Conservation (phyloP, 768 basidiomycete genomes). For the Hygrocybe punicea region DNA sequence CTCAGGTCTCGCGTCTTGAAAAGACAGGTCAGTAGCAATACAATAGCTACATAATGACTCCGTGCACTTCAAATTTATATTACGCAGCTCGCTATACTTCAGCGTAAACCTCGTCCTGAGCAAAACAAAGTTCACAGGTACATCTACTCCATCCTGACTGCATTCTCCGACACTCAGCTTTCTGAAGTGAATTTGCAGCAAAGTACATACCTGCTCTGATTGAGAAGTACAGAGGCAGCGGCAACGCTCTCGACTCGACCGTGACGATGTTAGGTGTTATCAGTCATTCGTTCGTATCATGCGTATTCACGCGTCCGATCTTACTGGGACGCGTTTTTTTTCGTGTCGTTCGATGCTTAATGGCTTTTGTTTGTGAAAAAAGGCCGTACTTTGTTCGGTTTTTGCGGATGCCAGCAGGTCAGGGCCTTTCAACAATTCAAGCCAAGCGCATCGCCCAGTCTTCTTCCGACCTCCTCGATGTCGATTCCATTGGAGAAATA, state of each 20-base stretch:
- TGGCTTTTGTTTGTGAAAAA: not conserved
- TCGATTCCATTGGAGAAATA: constrained; percentile 31
- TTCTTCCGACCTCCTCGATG: constrained; percentile 19
- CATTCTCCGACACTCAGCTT: not conserved
- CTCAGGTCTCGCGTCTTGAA: constrained; percentile 15
- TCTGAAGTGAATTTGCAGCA: constrained; percentile 35
- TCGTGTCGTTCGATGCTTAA: not conserved
- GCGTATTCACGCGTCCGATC: not conserved
- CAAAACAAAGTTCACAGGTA: constrained; percentile 22
- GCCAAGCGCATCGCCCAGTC: constrained; percentile 34
- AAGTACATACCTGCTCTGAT: constrained; percentile 36
- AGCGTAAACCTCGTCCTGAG: constrained; percentile 17
- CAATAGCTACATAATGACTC: not conserved
- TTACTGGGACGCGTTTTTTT: not conserved
- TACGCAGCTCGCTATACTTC: constrained; percentile 33
- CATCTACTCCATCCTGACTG: not conserved
- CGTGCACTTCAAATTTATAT: not conserved
- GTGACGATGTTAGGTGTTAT: constrained; percentile 34
- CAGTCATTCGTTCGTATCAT: constrained; percentile 32
- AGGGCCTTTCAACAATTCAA: constrained; percentile 36
- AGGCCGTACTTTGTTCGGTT: constrained; percentile 46
- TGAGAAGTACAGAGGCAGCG: constrained; percentile 26
- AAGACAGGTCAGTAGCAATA: constrained; percentile 13
- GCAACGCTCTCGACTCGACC: constrained; percentile 21
- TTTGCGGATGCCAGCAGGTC: constrained; percentile 27